A percentile compares a stretch with the other conserved stretches of the same genome.
Evolutionary conservation across 2,329 filamentous ascomycete species (phyloP).

Genomic region (Celoporthe dispersa): DNA sequence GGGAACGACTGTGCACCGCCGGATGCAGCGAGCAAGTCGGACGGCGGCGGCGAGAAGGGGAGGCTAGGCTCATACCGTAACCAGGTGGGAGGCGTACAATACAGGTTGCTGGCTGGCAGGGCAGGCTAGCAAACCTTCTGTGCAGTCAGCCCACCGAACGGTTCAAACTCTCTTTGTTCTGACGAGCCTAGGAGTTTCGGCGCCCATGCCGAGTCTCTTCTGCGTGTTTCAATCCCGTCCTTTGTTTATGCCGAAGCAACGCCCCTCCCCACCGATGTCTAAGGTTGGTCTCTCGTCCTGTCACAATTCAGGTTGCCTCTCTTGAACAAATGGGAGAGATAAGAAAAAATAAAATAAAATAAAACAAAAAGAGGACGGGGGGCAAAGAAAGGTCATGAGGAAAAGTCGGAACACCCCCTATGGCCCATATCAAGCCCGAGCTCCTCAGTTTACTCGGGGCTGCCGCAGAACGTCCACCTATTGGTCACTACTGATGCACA

Average conservation of each 20-base stretch:
- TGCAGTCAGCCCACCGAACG: background rate
- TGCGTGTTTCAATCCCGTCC: constrained; percentile 13
- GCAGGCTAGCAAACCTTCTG: background rate
- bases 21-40: background rate
- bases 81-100: too few species aligned
- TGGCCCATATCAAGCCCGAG: background rate
- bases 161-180: constrained; percentile 12
- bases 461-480: background rate
- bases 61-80: background rate
- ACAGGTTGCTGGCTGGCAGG: background rate
- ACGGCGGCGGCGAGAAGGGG: background rate
- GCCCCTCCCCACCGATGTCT: background rate
- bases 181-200: constrained; percentile 15
- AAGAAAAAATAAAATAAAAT: background rate
- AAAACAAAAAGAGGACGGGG: background rate
- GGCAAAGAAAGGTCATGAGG: background rate
- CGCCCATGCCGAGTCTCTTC: constrained; percentile 5
- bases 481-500: background rate
- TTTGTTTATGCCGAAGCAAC: constrained; percentile 17
- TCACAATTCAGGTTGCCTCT: background rate
- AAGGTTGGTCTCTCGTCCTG: background rate
- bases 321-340: background rate
- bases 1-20: background rate
- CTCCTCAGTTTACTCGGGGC: background rate
- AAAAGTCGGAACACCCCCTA: background rate